Conservation (phyloP, 1,139 yeast genomes). For the Pichia cactophila region DNA sequence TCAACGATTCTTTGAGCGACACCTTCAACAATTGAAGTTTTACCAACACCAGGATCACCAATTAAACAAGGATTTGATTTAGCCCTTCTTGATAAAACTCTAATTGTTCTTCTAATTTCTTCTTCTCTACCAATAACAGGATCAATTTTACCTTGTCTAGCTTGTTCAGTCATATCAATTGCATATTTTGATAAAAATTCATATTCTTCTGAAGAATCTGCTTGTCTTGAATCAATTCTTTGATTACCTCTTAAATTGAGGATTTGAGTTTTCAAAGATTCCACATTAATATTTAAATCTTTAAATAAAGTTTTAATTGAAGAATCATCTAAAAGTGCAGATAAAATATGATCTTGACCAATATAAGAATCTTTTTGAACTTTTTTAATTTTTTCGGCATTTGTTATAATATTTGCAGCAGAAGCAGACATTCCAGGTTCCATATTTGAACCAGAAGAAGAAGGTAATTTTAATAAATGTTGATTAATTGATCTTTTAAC, state of each 20-base stretch:
- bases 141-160: slow-evolving; percentile 87
- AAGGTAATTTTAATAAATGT: slow-evolving; percentile 75
- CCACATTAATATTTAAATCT: slow-evolving; percentile 61
- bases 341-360: slow-evolving; percentile 88
- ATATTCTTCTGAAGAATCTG: slow-evolving; percentile 78
- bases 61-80: slow-evolving; percentile 93
- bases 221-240: slow-evolving; percentile 87
- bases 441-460: slow-evolving; percentile 67
- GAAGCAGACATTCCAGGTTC: slow-evolving; percentile 26
- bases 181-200: slow-evolving; percentile 90
- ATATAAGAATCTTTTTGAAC: slow-evolving; percentile 87
- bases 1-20: slow-evolving; percentile 96
- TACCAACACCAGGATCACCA: slow-evolving; percentile 99
- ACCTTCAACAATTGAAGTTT: slow-evolving; percentile 96
- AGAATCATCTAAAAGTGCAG: slow-evolving; percentile 77
- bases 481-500: slow-evolving; percentile 77
- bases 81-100: slow-evolving; percentile 91
- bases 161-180: slow-evolving; percentile 85
- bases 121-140: slow-evolving; percentile 99
- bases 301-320: slow-evolving; percentile 67
- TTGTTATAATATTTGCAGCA: slow-evolving; percentile 25
- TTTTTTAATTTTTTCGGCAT: slow-evolving; percentile 54
- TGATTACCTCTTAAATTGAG: slow-evolving; percentile 82
- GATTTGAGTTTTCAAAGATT: slow-evolving; percentile 73
- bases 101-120: slow-evolving; percentile 88